Evolutionary conservation across 2,329 filamentous ascomycete species (phyloP).

Genomic region (Neofusicoccum sp.): DNA sequence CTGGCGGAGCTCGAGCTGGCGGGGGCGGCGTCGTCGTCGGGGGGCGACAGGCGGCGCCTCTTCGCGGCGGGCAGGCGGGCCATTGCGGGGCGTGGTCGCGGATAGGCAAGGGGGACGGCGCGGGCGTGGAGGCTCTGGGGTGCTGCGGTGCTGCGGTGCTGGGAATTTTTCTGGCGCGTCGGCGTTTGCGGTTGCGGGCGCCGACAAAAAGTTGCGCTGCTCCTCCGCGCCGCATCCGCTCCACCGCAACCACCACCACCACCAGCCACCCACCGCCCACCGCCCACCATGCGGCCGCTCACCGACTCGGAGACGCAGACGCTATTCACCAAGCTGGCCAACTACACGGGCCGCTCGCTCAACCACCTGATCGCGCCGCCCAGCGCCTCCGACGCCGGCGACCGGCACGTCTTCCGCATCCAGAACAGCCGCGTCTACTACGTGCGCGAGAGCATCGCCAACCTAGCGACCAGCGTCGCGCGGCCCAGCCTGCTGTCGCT

Average conservation of each 20-base stretch:
- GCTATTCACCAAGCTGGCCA: slow-evolving; percentile 88
- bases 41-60: slow-evolving; percentile 38
- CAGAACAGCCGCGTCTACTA: slow-evolving; percentile 87
- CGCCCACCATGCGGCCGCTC: slow-evolving; percentile 68
- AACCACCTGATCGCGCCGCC: slow-evolving; percentile 63
- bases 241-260: slow-evolving; percentile 1
- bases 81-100: slow-evolving; percentile 26
- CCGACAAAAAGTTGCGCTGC: slow-evolving; percentile 18
- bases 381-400: slow-evolving; percentile 23
- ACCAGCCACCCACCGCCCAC: neutral
- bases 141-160: neutral
- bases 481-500: slow-evolving; percentile 79
- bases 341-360: slow-evolving; percentile 84
- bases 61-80: slow-evolving; percentile 36
- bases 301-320: slow-evolving; percentile 77
- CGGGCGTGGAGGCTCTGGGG: neutral
- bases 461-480: slow-evolving; percentile 82
- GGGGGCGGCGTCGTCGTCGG: slow-evolving; percentile 22
- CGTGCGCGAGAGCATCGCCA: slow-evolving; percentile 82
- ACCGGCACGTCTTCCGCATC: slow-evolving; percentile 54
- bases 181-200: slow-evolving; percentile 33
- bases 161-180: slow-evolving; percentile 1
- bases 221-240: neutral
- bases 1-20: slow-evolving; percentile 61
- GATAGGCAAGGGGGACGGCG: slow-evolving; percentile 32